Percentiles rank a stretch among this genome's conserved stretches.
Conservation (phyloP, 495 filamentous ascomycete species). For the Aspergillus wentii region DNA sequence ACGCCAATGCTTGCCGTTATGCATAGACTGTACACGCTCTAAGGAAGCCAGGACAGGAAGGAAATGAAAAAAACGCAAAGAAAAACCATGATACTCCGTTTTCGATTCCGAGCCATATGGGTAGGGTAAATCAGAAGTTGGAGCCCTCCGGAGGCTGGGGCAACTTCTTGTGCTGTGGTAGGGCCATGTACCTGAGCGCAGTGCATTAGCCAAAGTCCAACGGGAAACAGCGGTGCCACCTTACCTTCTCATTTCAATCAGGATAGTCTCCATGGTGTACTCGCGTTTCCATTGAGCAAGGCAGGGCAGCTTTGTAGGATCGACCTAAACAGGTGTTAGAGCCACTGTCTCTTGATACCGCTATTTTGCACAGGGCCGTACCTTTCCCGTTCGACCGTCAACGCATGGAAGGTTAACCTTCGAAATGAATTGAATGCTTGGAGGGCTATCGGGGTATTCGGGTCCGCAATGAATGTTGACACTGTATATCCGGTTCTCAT, state of each 20-base stretch:
- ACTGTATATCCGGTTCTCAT: constrained; percentile 98
- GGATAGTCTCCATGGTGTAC: constrained; percentile 87
- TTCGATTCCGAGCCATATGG: constrained; percentile 15
- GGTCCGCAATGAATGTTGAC: constrained; percentile 94
- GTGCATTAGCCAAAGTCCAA: constrained; percentile 8
- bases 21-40: constrained; percentile 41
- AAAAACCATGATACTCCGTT: constrained; percentile 31
- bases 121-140: constrained; percentile 48
- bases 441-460: constrained; percentile 84
- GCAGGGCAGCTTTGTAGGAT: constrained; percentile 74
- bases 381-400: constrained; percentile 69
- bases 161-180: constrained; percentile 88
- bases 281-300: constrained; percentile 85
- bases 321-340: constrained; percentile 53
- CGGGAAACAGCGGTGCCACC: constrained; percentile 10
- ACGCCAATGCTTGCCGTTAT: constrained; percentile 31
- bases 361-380: constrained; percentile 19
- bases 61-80: constrained; percentile 21
- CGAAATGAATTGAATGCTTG: constrained; percentile 83
- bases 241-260: constrained; percentile 81
- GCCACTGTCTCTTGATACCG: neutral
- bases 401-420: constrained; percentile 95
- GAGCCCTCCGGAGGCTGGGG: constrained; percentile 88
- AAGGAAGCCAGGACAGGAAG: constrained; percentile 20
- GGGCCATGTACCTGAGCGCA: constrained; percentile 79